Evolutionary conservation across 2,329 filamentous ascomycete genomes (phyloP).

Genomic region (Aureobasidium leucospermi): DNA sequence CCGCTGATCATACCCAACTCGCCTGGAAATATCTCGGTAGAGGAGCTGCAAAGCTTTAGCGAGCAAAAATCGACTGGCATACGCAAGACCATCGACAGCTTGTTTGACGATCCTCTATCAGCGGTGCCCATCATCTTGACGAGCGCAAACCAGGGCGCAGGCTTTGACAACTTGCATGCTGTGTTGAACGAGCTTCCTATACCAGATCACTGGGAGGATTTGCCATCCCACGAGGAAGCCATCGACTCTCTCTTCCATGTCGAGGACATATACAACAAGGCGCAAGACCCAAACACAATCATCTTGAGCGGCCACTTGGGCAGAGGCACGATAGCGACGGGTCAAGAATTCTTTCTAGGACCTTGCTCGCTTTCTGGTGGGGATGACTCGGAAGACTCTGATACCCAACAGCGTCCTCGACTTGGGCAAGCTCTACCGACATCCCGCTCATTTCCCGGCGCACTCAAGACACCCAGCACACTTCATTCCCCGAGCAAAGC

Average conservation of each 20-base stretch:
- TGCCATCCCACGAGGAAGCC: background rate
- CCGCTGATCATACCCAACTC: constrained; percentile 59
- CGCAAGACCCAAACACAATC: constrained; percentile 24
- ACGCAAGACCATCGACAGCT: constrained; percentile 45
- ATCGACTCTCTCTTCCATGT: constrained; percentile 58
- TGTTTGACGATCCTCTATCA: constrained; percentile 39
- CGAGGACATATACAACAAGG: constrained; percentile 77
- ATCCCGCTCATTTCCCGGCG: constrained; percentile 43
- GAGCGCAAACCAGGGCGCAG: constrained; percentile 76
- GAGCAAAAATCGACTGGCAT: constrained; percentile 52
- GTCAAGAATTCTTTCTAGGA: constrained; percentile 70
- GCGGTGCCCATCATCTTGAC: constrained; percentile 81
- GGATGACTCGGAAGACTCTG: constrained; percentile 31
- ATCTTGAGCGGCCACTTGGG: constrained; percentile 80
- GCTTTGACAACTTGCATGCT: constrained; percentile 74
- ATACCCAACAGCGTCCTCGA: constrained; percentile 24
- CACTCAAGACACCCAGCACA: constrained; percentile 23
- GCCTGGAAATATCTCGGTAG: constrained; percentile 23
- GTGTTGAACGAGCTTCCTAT: constrained; percentile 70
- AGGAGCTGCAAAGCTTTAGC: constrained; percentile 52
- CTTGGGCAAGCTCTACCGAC: constrained; percentile 27
- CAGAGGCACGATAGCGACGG: constrained; percentile 69
- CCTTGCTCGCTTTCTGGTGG: constrained; percentile 46
- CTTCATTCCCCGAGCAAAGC: constrained; percentile 14
- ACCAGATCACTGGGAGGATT: constrained; percentile 25